Evolutionary conservation across 2,329 filamentous ascomycete genomes (phyloP).

Genomic region (Colletotrichum sidae): DNA sequence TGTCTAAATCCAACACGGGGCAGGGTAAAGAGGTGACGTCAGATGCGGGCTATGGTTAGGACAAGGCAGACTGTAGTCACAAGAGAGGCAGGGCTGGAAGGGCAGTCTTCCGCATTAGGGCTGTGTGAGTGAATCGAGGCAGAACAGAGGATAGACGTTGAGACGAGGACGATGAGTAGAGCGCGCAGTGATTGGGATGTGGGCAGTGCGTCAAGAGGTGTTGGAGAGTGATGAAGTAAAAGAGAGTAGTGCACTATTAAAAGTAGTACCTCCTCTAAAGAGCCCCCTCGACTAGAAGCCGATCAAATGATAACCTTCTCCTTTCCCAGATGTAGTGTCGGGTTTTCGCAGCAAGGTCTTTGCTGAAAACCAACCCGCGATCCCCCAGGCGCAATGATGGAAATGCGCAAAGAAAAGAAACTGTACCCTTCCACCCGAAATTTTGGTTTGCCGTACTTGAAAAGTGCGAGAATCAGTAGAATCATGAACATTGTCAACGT

Average conservation of each 20-base stretch:
- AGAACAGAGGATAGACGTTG: slow-evolving; percentile 8
- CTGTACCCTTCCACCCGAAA: slow-evolving; percentile 35
- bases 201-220: slow-evolving; percentile 35
- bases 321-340: slow-evolving; percentile 30
- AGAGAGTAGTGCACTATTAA: slow-evolving; percentile 39
- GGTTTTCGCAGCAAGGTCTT: slow-evolving; percentile 22
- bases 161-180: slow-evolving; percentile 16
- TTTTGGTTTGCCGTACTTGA: slow-evolving; percentile 37
- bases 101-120: slow-evolving; percentile 24
- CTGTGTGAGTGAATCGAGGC: slow-evolving; percentile 24
- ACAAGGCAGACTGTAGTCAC: slow-evolving; percentile 21
- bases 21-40: not conserved
- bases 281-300: slow-evolving; percentile 36
- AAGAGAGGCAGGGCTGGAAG: slow-evolving; percentile 7
- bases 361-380: slow-evolving; percentile 27
- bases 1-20: not conserved
- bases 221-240: slow-evolving; percentile 35
- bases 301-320: slow-evolving; percentile 26
- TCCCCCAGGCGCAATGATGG: slow-evolving; percentile 34
- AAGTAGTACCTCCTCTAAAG: slow-evolving; percentile 38
- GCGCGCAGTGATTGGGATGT: slow-evolving; percentile 24
- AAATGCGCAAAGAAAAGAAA: slow-evolving; percentile 35
- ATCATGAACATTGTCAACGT: slow-evolving; percentile 39
- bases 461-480: slow-evolving; percentile 38
- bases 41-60: slow-evolving; percentile 13